Evolutionary conservation across 345 rosid species (phyloP).

Genomic region (Rubroshorea leprosula): DNA sequence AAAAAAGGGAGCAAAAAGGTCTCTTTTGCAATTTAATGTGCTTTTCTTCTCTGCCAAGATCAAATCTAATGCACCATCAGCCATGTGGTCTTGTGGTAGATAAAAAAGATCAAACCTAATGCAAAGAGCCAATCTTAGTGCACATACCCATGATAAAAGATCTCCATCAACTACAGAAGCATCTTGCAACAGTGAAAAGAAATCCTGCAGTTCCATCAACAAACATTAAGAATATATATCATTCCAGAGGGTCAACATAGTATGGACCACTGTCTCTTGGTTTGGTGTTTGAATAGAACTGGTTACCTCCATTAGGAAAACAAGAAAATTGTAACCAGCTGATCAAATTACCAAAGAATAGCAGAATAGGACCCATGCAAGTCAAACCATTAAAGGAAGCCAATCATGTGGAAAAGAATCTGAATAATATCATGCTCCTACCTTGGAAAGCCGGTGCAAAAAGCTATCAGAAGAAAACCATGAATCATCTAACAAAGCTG

Average conservation of each 20-base stretch:
- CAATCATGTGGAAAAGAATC: too few species aligned
- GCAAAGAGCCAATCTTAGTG: constrained; percentile 7
- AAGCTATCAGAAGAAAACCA: constrained; percentile 87
- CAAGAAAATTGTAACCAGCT: too few species aligned
- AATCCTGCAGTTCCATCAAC: constrained; percentile 52
- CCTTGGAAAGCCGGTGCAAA: constrained; percentile 75
- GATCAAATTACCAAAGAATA: too few species aligned
- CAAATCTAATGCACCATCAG: too few species aligned
- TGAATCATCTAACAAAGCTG: constrained; percentile 65
- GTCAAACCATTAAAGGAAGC: too few species aligned
- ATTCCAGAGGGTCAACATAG: too few species aligned
- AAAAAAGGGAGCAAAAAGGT: too few species aligned
- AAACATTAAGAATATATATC: neutral
- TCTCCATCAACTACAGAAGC: constrained; percentile 83
- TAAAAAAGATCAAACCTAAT: too few species aligned
- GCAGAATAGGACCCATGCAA: too few species aligned
- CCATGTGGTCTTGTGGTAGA: too few species aligned
- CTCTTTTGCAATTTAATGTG: too few species aligned
- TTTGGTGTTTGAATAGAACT: neutral
- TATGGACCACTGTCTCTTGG: neutral
- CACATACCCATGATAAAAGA: constrained; percentile 74
- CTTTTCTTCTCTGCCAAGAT: too few species aligned
- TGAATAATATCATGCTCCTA: constrained; percentile 17
- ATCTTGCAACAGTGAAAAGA: constrained; percentile 59
- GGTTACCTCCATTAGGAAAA: neutral